Percentiles rank a stretch among this genome's conserved stretches.
Evolutionary conservation across 2,329 filamentous ascomycete genomes (phyloP).

Genomic region (Fusarium solani-melongenae): DNA sequence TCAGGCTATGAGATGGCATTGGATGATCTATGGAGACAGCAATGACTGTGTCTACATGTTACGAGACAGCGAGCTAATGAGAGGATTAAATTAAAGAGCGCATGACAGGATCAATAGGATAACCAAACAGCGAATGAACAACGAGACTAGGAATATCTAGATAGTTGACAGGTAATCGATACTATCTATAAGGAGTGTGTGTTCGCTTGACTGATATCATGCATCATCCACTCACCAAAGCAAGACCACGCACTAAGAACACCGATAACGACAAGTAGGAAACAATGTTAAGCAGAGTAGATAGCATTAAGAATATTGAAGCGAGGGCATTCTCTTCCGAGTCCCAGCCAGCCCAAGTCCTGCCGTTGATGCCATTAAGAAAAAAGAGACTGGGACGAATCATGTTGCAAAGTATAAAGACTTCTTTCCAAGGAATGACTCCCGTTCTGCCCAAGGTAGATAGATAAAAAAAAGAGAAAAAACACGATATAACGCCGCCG

Average conservation of each 20-base stretch:
- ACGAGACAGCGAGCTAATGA: not conserved
- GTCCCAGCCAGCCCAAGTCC: conserved; percentile 18
- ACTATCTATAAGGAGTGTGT: not conserved
- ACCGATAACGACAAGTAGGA: not conserved
- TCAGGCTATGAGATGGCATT: not conserved
- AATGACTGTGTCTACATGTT: not conserved
- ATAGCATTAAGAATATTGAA: conserved; percentile 25
- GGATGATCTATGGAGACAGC: not conserved
- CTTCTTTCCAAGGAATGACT: conserved; percentile 39
- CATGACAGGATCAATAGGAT: not conserved
- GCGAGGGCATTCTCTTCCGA: conserved; percentile 13
- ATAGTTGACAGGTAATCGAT: not conserved
- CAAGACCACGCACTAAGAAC: not conserved
- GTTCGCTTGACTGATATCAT: not conserved
- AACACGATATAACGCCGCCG: conserved; percentile 34
- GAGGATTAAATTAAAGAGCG: not conserved
- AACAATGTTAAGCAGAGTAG: conserved; percentile 1
- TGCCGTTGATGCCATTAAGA: conserved; percentile 38
- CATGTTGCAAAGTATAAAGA: conserved; percentile 26
- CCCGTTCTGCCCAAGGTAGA: conserved; percentile 34
- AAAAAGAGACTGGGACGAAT: conserved; percentile 17
- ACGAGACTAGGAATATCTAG: not conserved
- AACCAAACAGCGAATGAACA: not conserved
- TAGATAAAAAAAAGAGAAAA: not conserved
- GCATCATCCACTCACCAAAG: not conserved